phyloP scores from a whole-genome alignment of 306 rosid genomes.

The Erythrophleum fordii region DNA sequence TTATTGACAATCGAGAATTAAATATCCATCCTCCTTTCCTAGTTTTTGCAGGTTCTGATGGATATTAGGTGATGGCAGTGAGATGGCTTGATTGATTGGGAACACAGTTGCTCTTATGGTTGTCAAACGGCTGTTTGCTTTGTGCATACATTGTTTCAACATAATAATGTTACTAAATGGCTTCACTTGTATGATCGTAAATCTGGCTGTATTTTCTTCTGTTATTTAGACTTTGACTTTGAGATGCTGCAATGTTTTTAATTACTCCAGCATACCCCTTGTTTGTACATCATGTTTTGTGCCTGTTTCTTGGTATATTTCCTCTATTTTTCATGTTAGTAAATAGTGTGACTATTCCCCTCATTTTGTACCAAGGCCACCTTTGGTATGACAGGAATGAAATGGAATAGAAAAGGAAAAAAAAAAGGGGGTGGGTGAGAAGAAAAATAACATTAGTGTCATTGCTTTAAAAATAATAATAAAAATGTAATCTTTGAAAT shows the following conservation, averaged over 20 bases:
- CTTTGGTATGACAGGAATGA: too few relatives aligned
- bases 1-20: background rate
- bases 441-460: too few relatives aligned
- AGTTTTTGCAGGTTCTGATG: background rate
- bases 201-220: slow-evolving; percentile 32
- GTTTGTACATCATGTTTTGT: background rate
- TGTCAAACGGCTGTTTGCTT: slow-evolving; percentile 21
- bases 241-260: slow-evolving; percentile 18
- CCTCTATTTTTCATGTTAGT: background rate
- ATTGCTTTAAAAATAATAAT: too few relatives aligned
- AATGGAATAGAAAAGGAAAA: too few relatives aligned
- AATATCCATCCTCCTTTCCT: background rate
- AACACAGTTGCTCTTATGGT: background rate
- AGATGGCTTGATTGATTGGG: slow-evolving; percentile 8
- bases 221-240: slow-evolving; percentile 21
- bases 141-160: slow-evolving; percentile 24
- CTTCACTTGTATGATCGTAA: slow-evolving; percentile 15
- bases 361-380: too few relatives aligned
- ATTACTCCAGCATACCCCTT: slow-evolving; percentile 9
- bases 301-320: background rate
- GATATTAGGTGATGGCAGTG: slow-evolving; percentile 18
- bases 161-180: background rate
- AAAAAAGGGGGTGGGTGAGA: too few relatives aligned
- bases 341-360: background rate
- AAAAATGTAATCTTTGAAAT: too few relatives aligned